Base-by-base conservation (phyloP, 2,329 filamentous ascomycete genomes). In the Xylogone sp. region DNA sequence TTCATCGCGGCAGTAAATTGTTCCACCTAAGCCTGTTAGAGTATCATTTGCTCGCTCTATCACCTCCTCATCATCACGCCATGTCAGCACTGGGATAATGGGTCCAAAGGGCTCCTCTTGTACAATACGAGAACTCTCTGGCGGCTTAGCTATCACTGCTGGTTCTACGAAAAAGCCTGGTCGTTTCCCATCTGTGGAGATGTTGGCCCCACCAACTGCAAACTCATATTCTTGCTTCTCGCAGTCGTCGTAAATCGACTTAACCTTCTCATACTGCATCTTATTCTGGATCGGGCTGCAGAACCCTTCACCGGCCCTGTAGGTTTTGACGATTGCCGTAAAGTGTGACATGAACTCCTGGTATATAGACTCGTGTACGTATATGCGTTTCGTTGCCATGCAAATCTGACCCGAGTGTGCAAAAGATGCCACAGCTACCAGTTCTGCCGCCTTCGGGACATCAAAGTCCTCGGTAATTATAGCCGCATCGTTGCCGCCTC, bases 291-390 rank as follows among this genome's bases (percentile, higher is more conserved):
- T 10, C 10, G 24, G 24, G 24, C 24, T 6, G 24, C 24, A 10
- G 24, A 27, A 10, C 6, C 24, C 5, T 27, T 5, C 24, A 10
- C 10, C 10, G 24, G 10, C 5, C 24, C n/a, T n/a, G n/a, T 27
- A 10, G 24, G 24, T 10, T 6, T 27, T 5, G 10, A 10, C 10
- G 10, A 27, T 27, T 27, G 79, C 56, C 80, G 48, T 70, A 60
- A 8, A 76, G 69, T 43, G 77, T 58, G 2, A 68, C 73, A 76
- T 66, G 65, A 86, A 84, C 21, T 70, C 59, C 21, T 81, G 78
- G 61, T 82, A 83, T 45, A 85, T 76, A 1, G 67, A 69, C 57
- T 82, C 78, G 58, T 85, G 82, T 1, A 86, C 74, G 59, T 82
- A 85, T 43, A 85, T 66, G 0, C 82, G 72, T 66, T 84, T 84